Percentiles rank a stretch among this genome's conserved stretches.
These are phyloP conservation scores for Hypericum androsaemum DNA, from an alignment of 345 rosid genomes.

Conservation along the genomic window DNA sequence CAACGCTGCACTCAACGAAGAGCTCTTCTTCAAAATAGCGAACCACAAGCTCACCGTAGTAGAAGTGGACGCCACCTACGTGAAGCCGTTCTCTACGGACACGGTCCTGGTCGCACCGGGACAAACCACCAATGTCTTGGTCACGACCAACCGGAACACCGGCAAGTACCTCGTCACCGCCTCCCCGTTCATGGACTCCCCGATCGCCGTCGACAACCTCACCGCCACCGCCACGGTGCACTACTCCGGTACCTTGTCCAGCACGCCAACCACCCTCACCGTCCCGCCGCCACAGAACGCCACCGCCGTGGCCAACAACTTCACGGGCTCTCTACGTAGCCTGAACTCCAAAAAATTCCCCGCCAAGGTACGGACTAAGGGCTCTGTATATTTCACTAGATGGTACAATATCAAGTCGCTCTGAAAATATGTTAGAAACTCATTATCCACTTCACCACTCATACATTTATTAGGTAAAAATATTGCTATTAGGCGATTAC, in stretches of 20 bases:
- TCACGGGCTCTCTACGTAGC: conserved; percentile 36
- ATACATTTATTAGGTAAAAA: too few relatives aligned
- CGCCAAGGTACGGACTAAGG: conserved; percentile 23
- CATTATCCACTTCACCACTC: too few relatives aligned
- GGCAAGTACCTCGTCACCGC: conserved; percentile 58
- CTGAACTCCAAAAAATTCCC: conserved; percentile 57
- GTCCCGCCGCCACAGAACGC: conserved; percentile 45
- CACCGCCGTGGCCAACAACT: conserved; percentile 43
- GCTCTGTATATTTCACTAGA: too few relatives aligned
- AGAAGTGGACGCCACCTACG: conserved; percentile 53
- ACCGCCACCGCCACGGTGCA: conserved; percentile 52
- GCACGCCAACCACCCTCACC: conserved; percentile 21
- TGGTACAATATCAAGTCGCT: too few relatives aligned
- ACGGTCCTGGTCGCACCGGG: conserved; percentile 50
- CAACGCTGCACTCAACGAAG: conserved; percentile 67
- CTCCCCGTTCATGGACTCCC: conserved; percentile 48
- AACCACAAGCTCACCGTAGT: conserved; percentile 57
- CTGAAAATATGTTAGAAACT: too few relatives aligned
- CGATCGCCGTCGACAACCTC: conserved; percentile 37
- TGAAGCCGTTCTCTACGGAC: conserved; percentile 43
- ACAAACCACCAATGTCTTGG: conserved; percentile 58
- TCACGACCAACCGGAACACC: conserved; percentile 36
- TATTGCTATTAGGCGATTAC: too few relatives aligned
- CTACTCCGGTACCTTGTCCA: conserved; percentile 31
- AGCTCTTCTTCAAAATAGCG: conserved; percentile 52